These are phyloP conservation scores for Chrysanthemum seticuspe DNA, from an alignment of 129 eudicot genomes.

Conservation along the genomic window DNA sequence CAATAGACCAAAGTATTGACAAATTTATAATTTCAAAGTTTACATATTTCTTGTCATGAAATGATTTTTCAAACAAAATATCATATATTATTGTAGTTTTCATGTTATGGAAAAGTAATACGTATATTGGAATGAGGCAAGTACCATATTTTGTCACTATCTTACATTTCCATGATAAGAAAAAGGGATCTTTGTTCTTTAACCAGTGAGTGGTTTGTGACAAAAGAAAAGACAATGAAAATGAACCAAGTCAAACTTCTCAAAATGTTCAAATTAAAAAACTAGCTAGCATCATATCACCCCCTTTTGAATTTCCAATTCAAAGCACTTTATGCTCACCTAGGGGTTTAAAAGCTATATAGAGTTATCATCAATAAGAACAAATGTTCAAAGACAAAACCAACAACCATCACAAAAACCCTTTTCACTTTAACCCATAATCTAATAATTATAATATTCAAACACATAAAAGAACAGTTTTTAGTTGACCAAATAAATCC, in stretches of 20 bases:
- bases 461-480: slow-evolving; percentile 17
- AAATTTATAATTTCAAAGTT: too few relatives aligned
- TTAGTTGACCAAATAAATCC: slow-evolving; percentile 32
- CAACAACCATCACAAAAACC: slow-evolving; percentile 24
- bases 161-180: slow-evolving; percentile 26
- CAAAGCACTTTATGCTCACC: slow-evolving; percentile 28
- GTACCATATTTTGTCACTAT: slow-evolving; percentile 34
- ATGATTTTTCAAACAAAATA: not conserved
- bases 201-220: slow-evolving; percentile 14
- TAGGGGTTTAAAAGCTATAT: slow-evolving; percentile 25
- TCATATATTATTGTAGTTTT: not conserved
- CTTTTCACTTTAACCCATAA: slow-evolving; percentile 39
- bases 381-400: slow-evolving; percentile 34
- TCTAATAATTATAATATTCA: slow-evolving; percentile 22
- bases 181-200: slow-evolving; percentile 15
- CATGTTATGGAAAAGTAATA: slow-evolving; percentile 21
- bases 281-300: slow-evolving; percentile 23
- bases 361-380: slow-evolving; percentile 36
- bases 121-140: slow-evolving; percentile 22
- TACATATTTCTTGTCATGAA: too few relatives aligned
- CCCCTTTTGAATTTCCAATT: slow-evolving; percentile 20
- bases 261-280: slow-evolving; percentile 18
- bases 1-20: too few relatives aligned
- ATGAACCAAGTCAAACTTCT: slow-evolving; percentile 30
- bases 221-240: slow-evolving; percentile 35